Base-by-base conservation (phyloP, 148 eudicot genomes). In the Diospyros kaki region DNA sequence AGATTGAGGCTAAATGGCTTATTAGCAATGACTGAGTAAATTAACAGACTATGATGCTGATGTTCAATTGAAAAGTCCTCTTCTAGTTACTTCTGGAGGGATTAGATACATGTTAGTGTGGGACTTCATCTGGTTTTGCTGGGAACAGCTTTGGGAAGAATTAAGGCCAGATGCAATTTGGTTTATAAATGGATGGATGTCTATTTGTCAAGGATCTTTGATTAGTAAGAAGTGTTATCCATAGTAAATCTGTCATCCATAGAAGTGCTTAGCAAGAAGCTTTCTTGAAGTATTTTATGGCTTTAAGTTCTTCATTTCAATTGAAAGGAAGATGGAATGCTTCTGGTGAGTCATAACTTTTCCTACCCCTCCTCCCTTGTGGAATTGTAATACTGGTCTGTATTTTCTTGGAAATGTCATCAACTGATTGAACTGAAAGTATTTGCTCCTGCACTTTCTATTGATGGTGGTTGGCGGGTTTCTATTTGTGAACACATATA, bases 161-260 rank as follows among this genome's bases (percentile, higher is more conserved):
- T 48, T 70, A 72, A 79, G 75, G 75, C 71, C 76, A 12, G 56
- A 59, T 44, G 53, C n/a, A 13, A 52, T n/a, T 64, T 58, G 56
- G 6, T 4, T 9, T 61, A 39, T 61, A 70, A 42, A 72, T 60
- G 72, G 68, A 13, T 75, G 60, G 73, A 74, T 54, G 64, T 80
- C 73, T 80, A 53, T 46, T 63, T 71, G 60, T 58, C 73, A 43
- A 41, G 79, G 72, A 76, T 80, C 76, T 80, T 76, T 76, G 68
- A 6, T 46, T 62, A 58, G 83, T 76, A 80, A 80, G 79, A 76
- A 51, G 44, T 76, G 73, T 68, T 75, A 51, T 70, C 46, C 39
- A 4, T 48, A 60, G 28, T 3, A 61, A 60, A 9, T 43, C 14
- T 53, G 41, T 5, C 58, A 18, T 18, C 46, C 15, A 1, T 73